phyloP scores from a whole-genome alignment of 2,329 filamentous ascomycete genomes.

The Exophiala dermatitidis region DNA sequence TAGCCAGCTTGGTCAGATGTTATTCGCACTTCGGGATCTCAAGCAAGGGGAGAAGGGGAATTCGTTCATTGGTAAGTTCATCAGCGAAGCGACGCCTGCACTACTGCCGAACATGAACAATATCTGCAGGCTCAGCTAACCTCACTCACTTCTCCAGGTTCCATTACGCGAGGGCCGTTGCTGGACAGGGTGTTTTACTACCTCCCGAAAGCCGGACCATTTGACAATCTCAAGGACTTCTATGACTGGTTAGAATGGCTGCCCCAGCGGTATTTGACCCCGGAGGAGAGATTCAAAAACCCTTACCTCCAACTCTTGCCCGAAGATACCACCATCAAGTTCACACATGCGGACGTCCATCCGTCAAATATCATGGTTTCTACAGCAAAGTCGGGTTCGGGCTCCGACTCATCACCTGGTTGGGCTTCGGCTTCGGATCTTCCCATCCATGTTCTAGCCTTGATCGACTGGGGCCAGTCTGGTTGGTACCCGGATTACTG shows the following conservation, averaged over 20 bases:
- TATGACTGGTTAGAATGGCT: conserved; percentile 7
- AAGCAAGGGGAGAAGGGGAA: background rate
- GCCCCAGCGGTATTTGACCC: background rate
- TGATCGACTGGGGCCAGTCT: conserved; percentile 32
- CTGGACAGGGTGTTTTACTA: conserved; percentile 6
- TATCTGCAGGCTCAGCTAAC: background rate
- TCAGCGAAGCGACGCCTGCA: background rate
- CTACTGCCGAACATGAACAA: background rate
- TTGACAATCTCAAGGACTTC: background rate
- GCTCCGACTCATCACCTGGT: background rate
- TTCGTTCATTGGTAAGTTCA: background rate
- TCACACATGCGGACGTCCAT: conserved; percentile 34
- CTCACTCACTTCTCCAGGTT: conserved; percentile 1
- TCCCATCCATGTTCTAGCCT: conserved; percentile 22
- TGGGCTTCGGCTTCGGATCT: background rate
- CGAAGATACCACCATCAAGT: conserved; percentile 31
- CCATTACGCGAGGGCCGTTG: conserved; percentile 4
- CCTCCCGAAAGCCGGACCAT: conserved; percentile 4
- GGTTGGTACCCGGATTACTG: conserved; percentile 34
- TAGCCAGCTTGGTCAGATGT: background rate
- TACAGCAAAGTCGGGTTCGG: background rate
- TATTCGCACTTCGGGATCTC: background rate
- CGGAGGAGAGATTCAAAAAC: conserved; percentile 2
- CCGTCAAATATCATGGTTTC: conserved; percentile 32
- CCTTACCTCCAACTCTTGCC: conserved; percentile 21